phyloP scores from a whole-genome alignment of 306 rosid genomes.

The Dicorynia guianensis region DNA sequence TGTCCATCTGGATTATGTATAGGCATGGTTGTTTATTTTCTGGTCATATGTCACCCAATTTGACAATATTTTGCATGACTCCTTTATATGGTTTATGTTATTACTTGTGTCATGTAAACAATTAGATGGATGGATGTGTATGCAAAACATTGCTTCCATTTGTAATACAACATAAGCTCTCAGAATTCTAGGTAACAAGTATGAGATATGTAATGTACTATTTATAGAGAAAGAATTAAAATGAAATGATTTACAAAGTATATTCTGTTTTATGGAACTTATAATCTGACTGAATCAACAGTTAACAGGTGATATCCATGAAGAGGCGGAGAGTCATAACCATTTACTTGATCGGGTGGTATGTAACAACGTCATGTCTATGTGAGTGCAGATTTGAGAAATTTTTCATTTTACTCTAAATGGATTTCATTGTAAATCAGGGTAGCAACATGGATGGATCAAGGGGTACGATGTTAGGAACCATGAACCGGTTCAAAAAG shows the following conservation, averaged over 20 bases:
- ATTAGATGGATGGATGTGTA: not conserved
- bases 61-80: not conserved
- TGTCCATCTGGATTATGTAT: constrained; percentile 25
- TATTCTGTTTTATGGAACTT: constrained; percentile 22
- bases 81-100: constrained; percentile 9
- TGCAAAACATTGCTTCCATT: constrained; percentile 8
- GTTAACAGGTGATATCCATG: constrained; percentile 96
- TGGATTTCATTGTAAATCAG: constrained; percentile 51
- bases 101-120: constrained; percentile 12
- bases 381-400: not conserved
- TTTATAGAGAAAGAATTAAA: constrained; percentile 10
- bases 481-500: constrained; percentile 96
- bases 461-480: constrained; percentile 91
- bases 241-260: constrained; percentile 32
- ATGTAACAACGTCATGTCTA: constrained; percentile 38
- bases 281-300: constrained; percentile 48
- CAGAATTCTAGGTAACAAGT: constrained; percentile 21
- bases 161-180: not conserved
- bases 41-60: constrained; percentile 23
- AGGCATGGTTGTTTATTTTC: constrained; percentile 14
- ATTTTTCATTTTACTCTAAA: constrained; percentile 29
- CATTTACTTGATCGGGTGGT: constrained; percentile 85
- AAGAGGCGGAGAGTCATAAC: constrained; percentile 93
- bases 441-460: constrained; percentile 91
- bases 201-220: not conserved